Evolutionary conservation across 1,284 basidiomycete genomes (phyloP).

Genomic region (Sporisorium exsertum): DNA sequence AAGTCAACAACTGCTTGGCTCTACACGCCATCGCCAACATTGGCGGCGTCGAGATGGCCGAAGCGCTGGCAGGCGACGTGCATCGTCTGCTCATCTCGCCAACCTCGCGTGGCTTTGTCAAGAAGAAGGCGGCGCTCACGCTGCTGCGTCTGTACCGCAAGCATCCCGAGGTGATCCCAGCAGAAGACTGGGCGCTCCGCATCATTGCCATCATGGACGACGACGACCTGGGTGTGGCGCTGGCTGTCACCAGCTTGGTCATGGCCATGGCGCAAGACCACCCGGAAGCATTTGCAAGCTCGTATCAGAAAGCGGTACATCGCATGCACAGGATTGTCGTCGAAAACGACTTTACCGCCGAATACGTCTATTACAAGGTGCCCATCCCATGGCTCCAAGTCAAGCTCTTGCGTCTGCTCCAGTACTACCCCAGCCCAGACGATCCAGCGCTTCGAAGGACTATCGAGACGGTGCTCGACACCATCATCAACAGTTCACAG

Average conservation of each 20-base stretch:
- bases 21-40: slow-evolving; percentile 98
- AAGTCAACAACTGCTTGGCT: slow-evolving; percentile 94
- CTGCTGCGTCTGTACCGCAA: slow-evolving; percentile 92
- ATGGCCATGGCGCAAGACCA: slow-evolving; percentile 94
- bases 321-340: slow-evolving; percentile 87
- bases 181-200: slow-evolving; percentile 93
- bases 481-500: slow-evolving; percentile 92
- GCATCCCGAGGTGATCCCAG: slow-evolving; percentile 91
- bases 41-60: slow-evolving; percentile 97
- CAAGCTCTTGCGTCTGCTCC: slow-evolving; percentile 89
- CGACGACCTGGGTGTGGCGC: slow-evolving; percentile 86
- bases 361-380: slow-evolving; percentile 96
- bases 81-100: slow-evolving; percentile 95
- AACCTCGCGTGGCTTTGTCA: slow-evolving; percentile 93
- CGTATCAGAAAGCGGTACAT: slow-evolving; percentile 93
- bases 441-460: slow-evolving; percentile 83
- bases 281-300: slow-evolving; percentile 86
- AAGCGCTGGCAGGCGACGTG: slow-evolving; percentile 90
- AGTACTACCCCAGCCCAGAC: slow-evolving; percentile 94
- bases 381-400: slow-evolving; percentile 98
- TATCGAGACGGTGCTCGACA: slow-evolving; percentile 86
- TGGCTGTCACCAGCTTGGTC: slow-evolving; percentile 92
- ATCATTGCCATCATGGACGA: slow-evolving; percentile 96
- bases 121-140: slow-evolving; percentile 97
- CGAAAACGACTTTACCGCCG: slow-evolving; percentile 83